These are phyloP conservation scores for Eleusine coracana DNA, from an alignment of 176 grass and related monocot genomes.

Conservation along the genomic window DNA sequence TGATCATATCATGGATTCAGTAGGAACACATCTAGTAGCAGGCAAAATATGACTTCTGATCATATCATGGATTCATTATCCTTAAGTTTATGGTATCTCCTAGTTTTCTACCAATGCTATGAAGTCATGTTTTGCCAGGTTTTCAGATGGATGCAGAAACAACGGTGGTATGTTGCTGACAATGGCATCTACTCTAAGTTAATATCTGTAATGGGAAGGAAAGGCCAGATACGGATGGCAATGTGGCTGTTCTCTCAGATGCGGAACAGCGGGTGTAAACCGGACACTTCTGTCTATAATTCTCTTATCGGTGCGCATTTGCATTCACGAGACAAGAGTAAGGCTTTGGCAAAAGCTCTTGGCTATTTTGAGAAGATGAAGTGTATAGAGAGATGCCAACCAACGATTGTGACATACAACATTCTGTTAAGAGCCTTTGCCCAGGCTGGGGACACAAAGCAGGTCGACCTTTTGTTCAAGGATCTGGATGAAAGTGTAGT, in stretches of 20 bases:
- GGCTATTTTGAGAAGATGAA: conserved; percentile 99
- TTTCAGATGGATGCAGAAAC: conserved; percentile 99
- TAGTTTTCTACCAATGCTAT: background rate
- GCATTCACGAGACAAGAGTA: conserved; percentile 82
- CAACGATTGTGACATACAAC: conserved; percentile 89
- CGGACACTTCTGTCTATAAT: conserved; percentile 89
- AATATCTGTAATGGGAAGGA: conserved; percentile 95
- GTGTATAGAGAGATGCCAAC: conserved; percentile 76
- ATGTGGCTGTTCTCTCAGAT: conserved; percentile 99
- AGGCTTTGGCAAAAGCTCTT: conserved; percentile 75
- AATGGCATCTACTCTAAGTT: conserved; percentile 94
- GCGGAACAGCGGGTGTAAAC: conserved; percentile 80
- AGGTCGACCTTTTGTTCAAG: conserved; percentile 84
- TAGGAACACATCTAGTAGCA: no score
- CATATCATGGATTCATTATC: background rate
- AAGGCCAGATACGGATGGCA: conserved; percentile 93
- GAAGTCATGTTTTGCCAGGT: conserved; percentile 52
- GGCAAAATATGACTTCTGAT: no score
- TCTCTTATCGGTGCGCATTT: conserved; percentile 79
- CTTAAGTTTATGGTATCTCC: background rate
- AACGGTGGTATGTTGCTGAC: conserved; percentile 90
- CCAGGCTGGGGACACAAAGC: conserved; percentile 68
- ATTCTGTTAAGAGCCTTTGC: conserved; percentile 93
- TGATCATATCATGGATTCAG: no score
- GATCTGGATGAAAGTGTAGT: conserved; percentile 77